phyloP scores from a whole-genome alignment of 2,329 filamentous ascomycete genomes.

The Sporothrix humicola region DNA sequence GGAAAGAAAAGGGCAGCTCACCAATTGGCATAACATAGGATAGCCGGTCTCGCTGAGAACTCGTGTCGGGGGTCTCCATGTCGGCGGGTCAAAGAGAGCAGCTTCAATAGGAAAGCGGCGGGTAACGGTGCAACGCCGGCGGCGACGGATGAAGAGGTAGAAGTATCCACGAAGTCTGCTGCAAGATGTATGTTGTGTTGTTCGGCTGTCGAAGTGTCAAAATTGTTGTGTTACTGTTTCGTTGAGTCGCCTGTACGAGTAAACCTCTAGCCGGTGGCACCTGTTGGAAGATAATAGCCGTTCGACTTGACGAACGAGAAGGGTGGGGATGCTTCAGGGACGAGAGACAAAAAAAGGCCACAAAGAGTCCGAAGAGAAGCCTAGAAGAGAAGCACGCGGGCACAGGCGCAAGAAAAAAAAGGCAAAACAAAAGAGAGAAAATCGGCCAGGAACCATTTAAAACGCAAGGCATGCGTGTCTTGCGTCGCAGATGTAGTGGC shows the following conservation, averaged over 20 bases:
- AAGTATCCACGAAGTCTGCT: neutral
- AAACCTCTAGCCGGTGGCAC: neutral
- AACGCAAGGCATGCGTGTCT: neutral
- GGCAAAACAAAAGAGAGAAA: neutral
- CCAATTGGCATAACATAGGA: conserved; percentile 62
- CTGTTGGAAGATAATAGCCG: conserved; percentile 1
- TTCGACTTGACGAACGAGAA: neutral
- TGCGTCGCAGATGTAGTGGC: conserved; percentile 16
- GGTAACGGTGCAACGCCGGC: neutral
- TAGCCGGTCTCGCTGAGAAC: conserved; percentile 53
- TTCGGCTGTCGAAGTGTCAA: neutral
- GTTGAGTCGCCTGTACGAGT: neutral
- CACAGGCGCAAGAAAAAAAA: neutral
- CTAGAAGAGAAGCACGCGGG: conserved; percentile 1
- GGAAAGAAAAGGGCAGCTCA: conserved; percentile 47
- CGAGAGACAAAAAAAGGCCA: neutral
- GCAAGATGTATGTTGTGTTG: neutral
- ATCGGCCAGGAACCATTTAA: neutral
- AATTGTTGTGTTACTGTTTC: neutral
- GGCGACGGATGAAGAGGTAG: neutral
- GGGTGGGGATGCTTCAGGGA: neutral
- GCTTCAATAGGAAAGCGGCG: neutral
- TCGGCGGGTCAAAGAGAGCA: neutral
- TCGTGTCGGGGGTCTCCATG: conserved; percentile 49
- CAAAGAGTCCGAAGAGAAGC: conserved; percentile 8